Conservation (phyloP, 768 basidiomycete genomes). For the Xerocomellus chrysenteron region DNA sequence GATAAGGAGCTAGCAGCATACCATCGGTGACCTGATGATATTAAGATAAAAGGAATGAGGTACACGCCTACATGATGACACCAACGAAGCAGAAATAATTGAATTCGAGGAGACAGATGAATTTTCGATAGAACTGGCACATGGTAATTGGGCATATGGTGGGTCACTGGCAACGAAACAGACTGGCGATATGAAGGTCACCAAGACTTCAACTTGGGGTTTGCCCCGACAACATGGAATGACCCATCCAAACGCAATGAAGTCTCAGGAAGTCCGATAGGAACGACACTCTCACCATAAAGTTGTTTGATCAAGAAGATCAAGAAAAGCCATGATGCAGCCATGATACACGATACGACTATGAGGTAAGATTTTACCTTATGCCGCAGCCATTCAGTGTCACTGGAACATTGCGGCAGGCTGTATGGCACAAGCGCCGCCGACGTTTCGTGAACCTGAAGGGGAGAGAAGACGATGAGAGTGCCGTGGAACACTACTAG, state of each 20-base stretch:
- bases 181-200: background rate
- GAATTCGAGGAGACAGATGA: conserved; percentile 86
- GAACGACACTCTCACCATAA: conserved; percentile 51
- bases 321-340: conserved; percentile 61
- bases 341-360: conserved; percentile 69
- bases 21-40: background rate
- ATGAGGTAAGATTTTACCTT: conserved; percentile 67
- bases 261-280: background rate
- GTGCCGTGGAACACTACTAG: conserved; percentile 64
- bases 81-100: conserved; percentile 87
- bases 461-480: conserved; percentile 67
- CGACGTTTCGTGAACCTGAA: conserved; percentile 75
- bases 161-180: background rate
- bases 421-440: conserved; percentile 48
- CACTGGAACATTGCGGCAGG: conserved; percentile 43
- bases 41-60: background rate
- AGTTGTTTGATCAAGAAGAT: conserved; percentile 69
- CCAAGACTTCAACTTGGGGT: conserved; percentile 80
- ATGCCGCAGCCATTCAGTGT: conserved; percentile 56
- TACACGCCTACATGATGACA: conserved; percentile 79
- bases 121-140: conserved; percentile 86
- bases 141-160: conserved; percentile 50
- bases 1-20: conserved; percentile 65
- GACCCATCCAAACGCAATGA: conserved; percentile 61
- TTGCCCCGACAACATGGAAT: conserved; percentile 89